Percentiles rank a stretch among this genome's conserved stretches.
These are phyloP conservation scores for Boletus reticulatus DNA, from an alignment of 768 basidiomycete genomes.

Conservation along the genomic window DNA sequence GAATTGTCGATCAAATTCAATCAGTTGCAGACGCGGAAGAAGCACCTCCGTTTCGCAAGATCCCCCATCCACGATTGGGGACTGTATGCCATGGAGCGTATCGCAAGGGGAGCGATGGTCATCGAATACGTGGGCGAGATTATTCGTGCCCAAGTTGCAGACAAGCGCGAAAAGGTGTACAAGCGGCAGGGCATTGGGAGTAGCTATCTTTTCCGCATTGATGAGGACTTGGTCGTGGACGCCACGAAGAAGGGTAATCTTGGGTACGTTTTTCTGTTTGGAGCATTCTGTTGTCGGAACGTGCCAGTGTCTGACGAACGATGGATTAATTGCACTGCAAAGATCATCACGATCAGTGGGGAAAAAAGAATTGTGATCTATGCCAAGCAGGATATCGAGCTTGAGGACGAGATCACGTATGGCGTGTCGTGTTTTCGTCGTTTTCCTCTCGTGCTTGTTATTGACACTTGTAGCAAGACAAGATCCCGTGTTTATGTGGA, in stretches of 20 bases:
- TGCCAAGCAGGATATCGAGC: slow-evolving; percentile 92
- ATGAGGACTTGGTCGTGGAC: slow-evolving; percentile 97
- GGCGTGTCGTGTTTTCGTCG: slow-evolving; percentile 49
- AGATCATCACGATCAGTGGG: slow-evolving; percentile 87
- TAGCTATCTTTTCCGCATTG: slow-evolving; percentile 96
- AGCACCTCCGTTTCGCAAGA: slow-evolving; percentile 91
- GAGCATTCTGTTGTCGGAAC: background rate
- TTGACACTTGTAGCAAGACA: slow-evolving; percentile 74
- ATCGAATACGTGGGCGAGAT: slow-evolving; percentile 99
- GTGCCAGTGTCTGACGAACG: slow-evolving; percentile 10
- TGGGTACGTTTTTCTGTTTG: slow-evolving; percentile 56
- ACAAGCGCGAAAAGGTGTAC: slow-evolving; percentile 95
- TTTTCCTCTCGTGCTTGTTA: background rate
- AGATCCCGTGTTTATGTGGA: slow-evolving; percentile 91
- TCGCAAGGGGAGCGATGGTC: slow-evolving; percentile 94
- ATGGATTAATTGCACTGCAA: slow-evolving; percentile 82
- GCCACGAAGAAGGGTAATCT: slow-evolving; percentile 99
- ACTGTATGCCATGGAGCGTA: slow-evolving; percentile 95
- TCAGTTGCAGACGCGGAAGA: slow-evolving; percentile 96
- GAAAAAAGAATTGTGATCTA: slow-evolving; percentile 99
- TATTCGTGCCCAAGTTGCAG: slow-evolving; percentile 92
- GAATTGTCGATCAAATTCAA: slow-evolving; percentile 94
- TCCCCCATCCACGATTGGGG: slow-evolving; percentile 99
- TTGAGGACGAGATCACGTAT: slow-evolving; percentile 98
- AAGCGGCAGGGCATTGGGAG: slow-evolving; percentile 97